Base-by-base conservation (phyloP, 345 rosid genomes). In the Acer yangbiense region DNA sequence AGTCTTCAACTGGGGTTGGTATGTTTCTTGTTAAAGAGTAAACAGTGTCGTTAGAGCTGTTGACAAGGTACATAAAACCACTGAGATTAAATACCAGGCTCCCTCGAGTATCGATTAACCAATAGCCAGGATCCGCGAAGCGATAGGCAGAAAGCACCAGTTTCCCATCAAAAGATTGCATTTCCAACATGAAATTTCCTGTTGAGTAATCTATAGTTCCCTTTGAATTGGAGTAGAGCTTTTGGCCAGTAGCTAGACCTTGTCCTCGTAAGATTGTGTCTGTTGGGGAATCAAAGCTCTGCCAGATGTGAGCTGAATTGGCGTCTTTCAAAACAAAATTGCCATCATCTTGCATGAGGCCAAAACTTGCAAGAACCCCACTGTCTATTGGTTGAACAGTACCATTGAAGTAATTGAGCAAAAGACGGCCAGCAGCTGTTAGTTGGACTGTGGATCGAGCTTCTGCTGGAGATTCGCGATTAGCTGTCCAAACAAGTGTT, bases 51-150 rank as follows among this genome's bases (percentile, higher is more conserved):
- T 65, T 39, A 14, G 68, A 44, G 46, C 81, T 18, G 69, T 82
- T 77, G 68, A 69, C 72, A 70, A 81, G 68, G 66, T 69, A 74
- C 57, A 82, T 60, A 18, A 41, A 77, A 41, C 63, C 76, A 1
- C 64, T 77, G 20, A 5, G 1, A 68, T 63, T 62, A 54, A 81
- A 81, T 21, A 64, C 61, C 69, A 77, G 68, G 58, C 69, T 69
- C 23, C 10, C 32, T 7, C 0, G 4, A 27, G 64, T 43, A 12
- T 18, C 50, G 5, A 58, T 77, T 44, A 7, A 25, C 81, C 81
- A 82, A 64, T 82, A 82, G 4, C 78, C 84, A 41, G 76, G 81
- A 74, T 77, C 84, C 6, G 76, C 7, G 10, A 82, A 82, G n/a
- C 27, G 81, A 29, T 74, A 78, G 12, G 76, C 79, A 54, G 81